Percentiles rank a stretch among this genome's conserved stretches.
These are phyloP conservation scores for Annulohypoxylon maeteangense DNA, from an alignment of 495 filamentous ascomycete genomes.

Conservation along the genomic window DNA sequence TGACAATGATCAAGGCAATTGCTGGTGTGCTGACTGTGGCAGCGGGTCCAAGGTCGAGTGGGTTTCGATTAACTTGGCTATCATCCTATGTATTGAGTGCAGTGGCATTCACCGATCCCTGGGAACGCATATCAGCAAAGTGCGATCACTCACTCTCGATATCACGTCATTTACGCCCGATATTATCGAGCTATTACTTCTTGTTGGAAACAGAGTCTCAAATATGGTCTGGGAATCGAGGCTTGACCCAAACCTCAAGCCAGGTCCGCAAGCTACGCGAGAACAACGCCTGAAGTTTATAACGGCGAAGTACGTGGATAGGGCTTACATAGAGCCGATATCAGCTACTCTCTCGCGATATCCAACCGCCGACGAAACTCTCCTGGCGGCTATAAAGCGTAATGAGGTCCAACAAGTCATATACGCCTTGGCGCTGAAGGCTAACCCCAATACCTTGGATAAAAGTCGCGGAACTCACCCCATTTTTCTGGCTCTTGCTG, in stretches of 20 bases:
- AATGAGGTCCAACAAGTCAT: slow-evolving; percentile 93
- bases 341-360: slow-evolving; percentile 79
- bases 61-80: slow-evolving; percentile 98
- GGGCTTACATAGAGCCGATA: slow-evolving; percentile 81
- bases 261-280: slow-evolving; percentile 76
- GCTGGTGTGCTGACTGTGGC: slow-evolving; percentile 94
- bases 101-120: slow-evolving; percentile 97
- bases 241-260: slow-evolving; percentile 77
- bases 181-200: slow-evolving; percentile 91
- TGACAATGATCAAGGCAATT: slow-evolving; percentile 92
- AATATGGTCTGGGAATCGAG: slow-evolving; percentile 97
- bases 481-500: slow-evolving; percentile 91
- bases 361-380: slow-evolving; percentile 83
- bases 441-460: slow-evolving; percentile 88
- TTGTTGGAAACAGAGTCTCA: slow-evolving; percentile 91
- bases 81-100: slow-evolving; percentile 97
- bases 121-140: slow-evolving; percentile 97
- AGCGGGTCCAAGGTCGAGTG: slow-evolving; percentile 93
- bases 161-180: slow-evolving; percentile 95
- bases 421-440: slow-evolving; percentile 86
- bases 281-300: slow-evolving; percentile 94
- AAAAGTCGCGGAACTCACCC: slow-evolving; percentile 88
- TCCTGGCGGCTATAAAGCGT: slow-evolving; percentile 92
- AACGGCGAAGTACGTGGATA: slow-evolving; percentile 91
- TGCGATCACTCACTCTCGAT: slow-evolving; percentile 94